Evolutionary conservation across 176 grass and related monocot species (phyloP).

Genomic region (Thalia dealbata): DNA sequence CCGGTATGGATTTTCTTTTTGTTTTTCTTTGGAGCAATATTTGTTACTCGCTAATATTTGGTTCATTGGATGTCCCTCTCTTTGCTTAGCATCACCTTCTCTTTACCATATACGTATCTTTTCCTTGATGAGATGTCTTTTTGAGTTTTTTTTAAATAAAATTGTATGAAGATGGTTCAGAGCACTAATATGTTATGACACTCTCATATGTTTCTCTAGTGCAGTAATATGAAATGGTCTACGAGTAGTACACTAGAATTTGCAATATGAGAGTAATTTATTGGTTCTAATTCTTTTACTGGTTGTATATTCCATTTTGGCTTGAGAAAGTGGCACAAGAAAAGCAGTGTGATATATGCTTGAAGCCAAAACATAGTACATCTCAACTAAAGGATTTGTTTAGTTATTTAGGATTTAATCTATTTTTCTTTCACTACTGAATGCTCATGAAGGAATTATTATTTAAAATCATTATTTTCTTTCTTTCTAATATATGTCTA

Average conservation of each 20-base stretch:
- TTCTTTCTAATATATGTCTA: constrained; percentile 18
- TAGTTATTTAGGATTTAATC: no score
- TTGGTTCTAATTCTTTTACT: not conserved
- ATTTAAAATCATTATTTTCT: not conserved
- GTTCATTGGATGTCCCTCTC: no score
- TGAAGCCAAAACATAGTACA: no score
- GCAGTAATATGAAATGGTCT: not conserved
- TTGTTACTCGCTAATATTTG: not conserved
- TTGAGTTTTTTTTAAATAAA: no score
- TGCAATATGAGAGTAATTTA: not conserved
- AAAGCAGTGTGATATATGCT: no score
- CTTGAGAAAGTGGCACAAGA: no score
- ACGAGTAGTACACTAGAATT: not conserved
- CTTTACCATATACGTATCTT: no score
- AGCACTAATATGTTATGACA: not conserved
- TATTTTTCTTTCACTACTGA: no score
- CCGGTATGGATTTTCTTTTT: constrained; percentile 34
- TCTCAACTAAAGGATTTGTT: no score
- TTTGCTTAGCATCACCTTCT: not conserved
- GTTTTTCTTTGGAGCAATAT: not conserved
- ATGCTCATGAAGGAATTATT: not conserved
- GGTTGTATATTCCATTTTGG: no score
- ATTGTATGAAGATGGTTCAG: not conserved
- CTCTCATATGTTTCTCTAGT: not conserved
- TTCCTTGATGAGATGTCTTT: no score